Percentiles rank a stretch among this genome's conserved stretches.
Evolutionary conservation across 2,329 filamentous ascomycete species (phyloP).

Genomic region (Biscogniauxia sp.): DNA sequence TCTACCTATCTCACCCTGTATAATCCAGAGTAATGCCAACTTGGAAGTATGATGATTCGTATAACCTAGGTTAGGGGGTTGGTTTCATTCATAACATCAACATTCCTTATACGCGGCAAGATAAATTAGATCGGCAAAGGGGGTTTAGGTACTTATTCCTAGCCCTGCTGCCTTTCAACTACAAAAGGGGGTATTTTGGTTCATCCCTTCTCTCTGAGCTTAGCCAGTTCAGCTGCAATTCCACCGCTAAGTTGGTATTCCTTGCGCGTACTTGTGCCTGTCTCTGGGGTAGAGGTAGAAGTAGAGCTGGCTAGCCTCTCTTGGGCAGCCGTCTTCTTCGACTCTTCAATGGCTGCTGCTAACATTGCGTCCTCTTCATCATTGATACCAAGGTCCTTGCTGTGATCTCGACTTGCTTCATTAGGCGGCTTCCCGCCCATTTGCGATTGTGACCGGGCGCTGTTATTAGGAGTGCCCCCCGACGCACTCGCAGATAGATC

Average conservation of each 20-base stretch:
- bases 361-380: slow-evolving; percentile 51
- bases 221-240: slow-evolving; percentile 60
- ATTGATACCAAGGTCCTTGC: slow-evolving; percentile 40
- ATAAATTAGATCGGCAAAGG: not conserved
- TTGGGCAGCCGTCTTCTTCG: slow-evolving; percentile 38
- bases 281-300: slow-evolving; percentile 11
- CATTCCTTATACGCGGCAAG: not conserved
- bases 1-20: too few relatives aligned
- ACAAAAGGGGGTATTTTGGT: slow-evolving; percentile 1
- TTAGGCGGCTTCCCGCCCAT: slow-evolving; percentile 11
- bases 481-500: slow-evolving; percentile 24
- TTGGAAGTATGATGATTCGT: not conserved
- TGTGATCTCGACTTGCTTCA: slow-evolving; percentile 32
- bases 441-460: slow-evolving; percentile 16
- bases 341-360: slow-evolving; percentile 46
- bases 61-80: not conserved
- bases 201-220: slow-evolving; percentile 47
- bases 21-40: too few relatives aligned
- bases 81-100: not conserved
- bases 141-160: not conserved
- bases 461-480: slow-evolving; percentile 17
- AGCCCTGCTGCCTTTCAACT: not conserved
- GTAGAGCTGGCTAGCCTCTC: slow-evolving; percentile 22
- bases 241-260: slow-evolving; percentile 53
- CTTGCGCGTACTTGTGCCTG: slow-evolving; percentile 22